These are phyloP conservation scores for Saksenaea vasiformis DNA, from an alignment of 371 early-diverging fungal genomes.

Conservation along the genomic window DNA sequence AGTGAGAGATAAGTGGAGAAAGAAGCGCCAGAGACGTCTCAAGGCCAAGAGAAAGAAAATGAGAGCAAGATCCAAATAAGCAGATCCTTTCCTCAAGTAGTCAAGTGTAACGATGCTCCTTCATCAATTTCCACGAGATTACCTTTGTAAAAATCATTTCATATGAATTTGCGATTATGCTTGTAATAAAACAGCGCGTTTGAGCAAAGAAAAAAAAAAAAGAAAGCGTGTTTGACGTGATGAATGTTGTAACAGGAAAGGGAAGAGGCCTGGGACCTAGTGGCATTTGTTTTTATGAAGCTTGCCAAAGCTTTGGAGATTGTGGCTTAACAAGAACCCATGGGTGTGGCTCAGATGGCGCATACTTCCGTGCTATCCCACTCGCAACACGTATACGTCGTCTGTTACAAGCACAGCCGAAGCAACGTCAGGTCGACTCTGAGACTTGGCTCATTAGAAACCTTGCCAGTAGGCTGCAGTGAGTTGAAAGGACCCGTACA, in stretches of 20 bases:
- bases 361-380: too few species aligned
- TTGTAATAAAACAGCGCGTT: not conserved
- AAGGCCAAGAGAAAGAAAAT: slow-evolving; percentile 37
- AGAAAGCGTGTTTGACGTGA: not conserved
- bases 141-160: not conserved
- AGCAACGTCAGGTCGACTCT: too few species aligned
- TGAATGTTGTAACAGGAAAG: not conserved
- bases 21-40: slow-evolving; percentile 47
- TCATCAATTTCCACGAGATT: not conserved
- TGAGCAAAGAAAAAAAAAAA: not conserved
- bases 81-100: slow-evolving; percentile 2
- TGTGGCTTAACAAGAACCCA: too few species aligned
- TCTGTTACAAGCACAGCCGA: too few species aligned
- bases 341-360: too few species aligned
- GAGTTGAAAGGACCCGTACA: too few species aligned
- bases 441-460: too few species aligned
- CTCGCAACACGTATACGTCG: too few species aligned
- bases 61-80: slow-evolving; percentile 28
- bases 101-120: not conserved
- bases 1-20: slow-evolving; percentile 35
- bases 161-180: not conserved
- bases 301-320: too few species aligned
- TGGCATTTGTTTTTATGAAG: too few species aligned
- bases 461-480: too few species aligned
- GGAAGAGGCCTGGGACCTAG: too few species aligned